A percentile compares a stretch with the other conserved stretches of the same genome.
phyloP scores from a whole-genome alignment of 352 stramenopile species.

The Pythium dissotocum region DNA sequence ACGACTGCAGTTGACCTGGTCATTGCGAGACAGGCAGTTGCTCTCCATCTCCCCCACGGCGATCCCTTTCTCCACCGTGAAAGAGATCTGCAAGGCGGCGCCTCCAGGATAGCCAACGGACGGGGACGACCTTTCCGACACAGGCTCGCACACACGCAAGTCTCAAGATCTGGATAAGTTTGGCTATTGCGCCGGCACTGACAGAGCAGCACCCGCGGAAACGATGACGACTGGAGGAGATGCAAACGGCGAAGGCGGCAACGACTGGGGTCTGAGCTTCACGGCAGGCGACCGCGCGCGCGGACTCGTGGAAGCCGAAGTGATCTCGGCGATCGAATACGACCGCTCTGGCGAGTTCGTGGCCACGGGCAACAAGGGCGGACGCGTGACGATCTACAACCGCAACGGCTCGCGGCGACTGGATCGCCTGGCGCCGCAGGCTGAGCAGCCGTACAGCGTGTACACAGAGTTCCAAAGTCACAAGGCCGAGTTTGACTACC shows the following conservation, averaged over 20 bases:
- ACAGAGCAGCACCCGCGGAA: neutral
- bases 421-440: conserved; percentile 4
- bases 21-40: neutral
- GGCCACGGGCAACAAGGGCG: conserved; percentile 94
- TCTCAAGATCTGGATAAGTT: neutral
- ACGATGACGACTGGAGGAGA: conserved; percentile 19
- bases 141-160: neutral
- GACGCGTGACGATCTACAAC: conserved; percentile 90
- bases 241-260: conserved; percentile 20
- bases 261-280: conserved; percentile 60
- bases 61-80: neutral
- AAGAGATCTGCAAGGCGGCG: neutral
- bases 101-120: neutral
- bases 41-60: neutral
- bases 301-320: conserved; percentile 88
- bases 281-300: conserved; percentile 49
- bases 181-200: neutral
- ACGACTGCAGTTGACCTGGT: neutral
- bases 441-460: conserved; percentile 50
- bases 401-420: conserved; percentile 35
- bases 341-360: conserved; percentile 90
- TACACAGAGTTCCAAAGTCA: conserved; percentile 97
- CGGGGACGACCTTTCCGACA: conserved; percentile 1
- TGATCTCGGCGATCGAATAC: conserved; percentile 95
- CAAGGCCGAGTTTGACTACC: conserved; percentile 97